Evolutionary conservation across 106 monocot species (phyloP).

Genomic region (Cymbidium sinense): DNA sequence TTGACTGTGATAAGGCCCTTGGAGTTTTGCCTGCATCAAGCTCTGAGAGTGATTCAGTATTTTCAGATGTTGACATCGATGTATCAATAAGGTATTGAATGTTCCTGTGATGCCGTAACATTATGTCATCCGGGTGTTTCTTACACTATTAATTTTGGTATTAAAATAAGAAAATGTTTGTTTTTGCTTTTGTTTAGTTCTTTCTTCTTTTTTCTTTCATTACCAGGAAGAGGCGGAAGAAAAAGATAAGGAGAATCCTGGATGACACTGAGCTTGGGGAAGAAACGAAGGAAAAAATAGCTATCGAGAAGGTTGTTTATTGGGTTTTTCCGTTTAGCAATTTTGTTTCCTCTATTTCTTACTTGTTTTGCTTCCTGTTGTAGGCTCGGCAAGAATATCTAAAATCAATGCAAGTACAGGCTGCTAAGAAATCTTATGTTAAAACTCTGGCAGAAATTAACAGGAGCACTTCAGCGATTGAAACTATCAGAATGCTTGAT

Average conservation of each 20-base stretch:
- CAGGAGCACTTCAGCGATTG: conserved; percentile 18
- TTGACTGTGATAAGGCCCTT: conserved; percentile 53
- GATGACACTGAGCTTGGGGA: conserved; percentile 93
- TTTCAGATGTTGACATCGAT: conserved; percentile 36
- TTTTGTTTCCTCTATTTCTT: not conserved
- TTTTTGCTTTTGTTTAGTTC: not conserved
- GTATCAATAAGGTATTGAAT: conserved; percentile 30
- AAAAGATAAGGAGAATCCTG: conserved; percentile 84
- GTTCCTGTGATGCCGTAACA: not conserved
- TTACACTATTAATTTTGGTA: not conserved
- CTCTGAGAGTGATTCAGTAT: conserved; percentile 50
- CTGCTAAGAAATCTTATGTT: conserved; percentile 39
- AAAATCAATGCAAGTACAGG: conserved; percentile 70
- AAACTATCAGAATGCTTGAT: conserved; percentile 27
- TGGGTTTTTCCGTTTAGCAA: not conserved
- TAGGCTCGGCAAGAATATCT: conserved; percentile 98
- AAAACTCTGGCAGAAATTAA: conserved; percentile 14
- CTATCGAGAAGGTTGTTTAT: conserved; percentile 70
- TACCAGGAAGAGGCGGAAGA: conserved; percentile 58
- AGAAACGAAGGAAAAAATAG: conserved; percentile 93
- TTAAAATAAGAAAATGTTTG: not conserved
- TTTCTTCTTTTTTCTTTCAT: conserved; percentile 13
- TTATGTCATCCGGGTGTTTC: not conserved
- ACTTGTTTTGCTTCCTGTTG: not conserved
- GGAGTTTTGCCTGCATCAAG: conserved; percentile 22